Conservation (phyloP, 169 alveolate species). For the Cryptosporidium canis region DNA sequence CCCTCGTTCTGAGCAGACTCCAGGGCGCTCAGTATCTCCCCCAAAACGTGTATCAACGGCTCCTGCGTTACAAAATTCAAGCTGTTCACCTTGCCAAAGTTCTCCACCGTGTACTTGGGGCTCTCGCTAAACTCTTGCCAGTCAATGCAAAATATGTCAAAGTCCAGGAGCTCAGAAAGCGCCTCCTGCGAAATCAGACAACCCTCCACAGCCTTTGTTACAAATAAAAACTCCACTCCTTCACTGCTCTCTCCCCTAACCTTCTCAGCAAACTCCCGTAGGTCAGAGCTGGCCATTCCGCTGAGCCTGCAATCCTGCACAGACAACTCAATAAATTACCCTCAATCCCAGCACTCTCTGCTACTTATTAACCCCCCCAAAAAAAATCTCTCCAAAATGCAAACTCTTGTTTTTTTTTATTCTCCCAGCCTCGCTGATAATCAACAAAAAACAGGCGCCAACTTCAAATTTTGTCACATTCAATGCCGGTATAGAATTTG, state of each 20-base stretch:
- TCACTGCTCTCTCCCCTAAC: background rate
- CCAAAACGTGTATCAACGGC: conserved; percentile 20
- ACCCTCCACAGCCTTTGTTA: background rate
- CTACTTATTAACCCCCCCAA: background rate
- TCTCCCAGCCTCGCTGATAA: background rate
- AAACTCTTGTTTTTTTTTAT: background rate
- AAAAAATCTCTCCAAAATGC: background rate
- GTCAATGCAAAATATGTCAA: conserved; percentile 7
- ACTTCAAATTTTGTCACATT: background rate
- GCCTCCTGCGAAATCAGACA: background rate
- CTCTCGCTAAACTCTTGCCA: conserved; percentile 6
- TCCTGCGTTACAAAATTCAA: conserved; percentile 28
- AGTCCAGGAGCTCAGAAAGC: conserved; percentile 1
- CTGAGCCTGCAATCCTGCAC: background rate
- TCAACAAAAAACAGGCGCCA: background rate
- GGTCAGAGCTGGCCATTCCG: background rate
- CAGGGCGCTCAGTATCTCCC: background rate
- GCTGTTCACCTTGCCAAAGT: conserved; percentile 3
- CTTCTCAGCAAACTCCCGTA: background rate
- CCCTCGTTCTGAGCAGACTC: background rate
- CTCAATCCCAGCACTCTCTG: background rate
- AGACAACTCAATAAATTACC: background rate
- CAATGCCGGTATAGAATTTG: background rate
- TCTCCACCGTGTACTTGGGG: background rate
- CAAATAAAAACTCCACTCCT: conserved; percentile 2